Percentiles rank a stretch among this genome's conserved stretches.
Conservation (phyloP, 768 basidiomycete genomes). For the Tremella yokohamensis region DNA sequence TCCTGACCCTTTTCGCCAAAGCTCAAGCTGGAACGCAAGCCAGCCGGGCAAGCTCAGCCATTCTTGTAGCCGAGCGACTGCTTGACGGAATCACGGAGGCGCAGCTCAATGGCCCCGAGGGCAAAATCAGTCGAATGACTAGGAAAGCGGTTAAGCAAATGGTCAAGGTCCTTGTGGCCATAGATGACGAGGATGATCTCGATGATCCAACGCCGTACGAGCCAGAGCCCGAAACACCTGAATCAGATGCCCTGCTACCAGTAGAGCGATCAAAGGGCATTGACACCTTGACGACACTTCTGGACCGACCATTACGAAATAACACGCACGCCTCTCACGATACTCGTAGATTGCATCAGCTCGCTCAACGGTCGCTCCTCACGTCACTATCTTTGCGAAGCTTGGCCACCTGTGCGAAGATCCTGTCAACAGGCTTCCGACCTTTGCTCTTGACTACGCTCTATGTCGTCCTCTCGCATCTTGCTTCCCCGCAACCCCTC, state of each 20-base stretch:
- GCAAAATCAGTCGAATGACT: slow-evolving; percentile 55
- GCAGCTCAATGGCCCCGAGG: slow-evolving; percentile 24
- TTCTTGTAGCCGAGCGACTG: slow-evolving; percentile 78
- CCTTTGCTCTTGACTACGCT: slow-evolving; percentile 71
- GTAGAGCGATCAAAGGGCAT: slow-evolving; percentile 69
- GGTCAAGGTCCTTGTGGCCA: slow-evolving; percentile 63
- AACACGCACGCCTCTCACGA: slow-evolving; percentile 39
- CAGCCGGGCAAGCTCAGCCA: slow-evolving; percentile 56
- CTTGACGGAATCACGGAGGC: slow-evolving; percentile 64
- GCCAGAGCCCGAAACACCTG: neutral
- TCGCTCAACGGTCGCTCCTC: slow-evolving; percentile 65
- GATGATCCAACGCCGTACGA: slow-evolving; percentile 44
- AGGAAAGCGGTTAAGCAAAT: slow-evolving; percentile 65
- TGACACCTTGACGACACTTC: slow-evolving; percentile 59
- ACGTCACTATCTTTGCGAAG: slow-evolving; percentile 68
- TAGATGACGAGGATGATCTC: slow-evolving; percentile 61
- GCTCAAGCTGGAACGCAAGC: slow-evolving; percentile 57
- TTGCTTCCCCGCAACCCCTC: slow-evolving; percentile 67
- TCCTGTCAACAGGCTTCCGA: slow-evolving; percentile 68
- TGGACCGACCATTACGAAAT: slow-evolving; percentile 44
- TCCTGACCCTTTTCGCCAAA: slow-evolving; percentile 68
- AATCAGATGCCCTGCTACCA: slow-evolving; percentile 50
- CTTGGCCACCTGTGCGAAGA: slow-evolving; percentile 66
- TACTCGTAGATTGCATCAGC: slow-evolving; percentile 33
- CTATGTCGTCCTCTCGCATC: slow-evolving; percentile 80